Evolutionary conservation across 75 land plant species (phyloP).

Genomic region (Pinus taeda): DNA sequence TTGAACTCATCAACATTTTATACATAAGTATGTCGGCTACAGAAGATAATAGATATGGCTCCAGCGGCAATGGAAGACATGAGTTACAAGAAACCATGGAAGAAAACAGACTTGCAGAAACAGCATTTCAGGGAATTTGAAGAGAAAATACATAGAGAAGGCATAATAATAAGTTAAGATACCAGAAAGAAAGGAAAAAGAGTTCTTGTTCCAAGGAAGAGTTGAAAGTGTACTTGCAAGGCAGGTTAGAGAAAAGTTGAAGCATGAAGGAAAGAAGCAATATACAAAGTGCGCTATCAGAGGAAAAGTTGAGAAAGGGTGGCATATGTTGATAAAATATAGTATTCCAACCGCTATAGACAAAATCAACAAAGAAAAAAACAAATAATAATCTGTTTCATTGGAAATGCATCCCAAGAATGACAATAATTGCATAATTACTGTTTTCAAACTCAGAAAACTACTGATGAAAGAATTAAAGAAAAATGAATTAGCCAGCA

Average conservation of each 20-base stretch:
- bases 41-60: neutral
- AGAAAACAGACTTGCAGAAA: neutral
- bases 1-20: neutral
- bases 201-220: neutral
- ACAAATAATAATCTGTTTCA: too few species aligned
- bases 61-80: neutral
- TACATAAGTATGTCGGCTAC: too few species aligned
- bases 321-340: too few species aligned
- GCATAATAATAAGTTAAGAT: neutral
- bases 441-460: too few species aligned
- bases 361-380: too few species aligned
- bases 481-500: too few species aligned
- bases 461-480: too few species aligned
- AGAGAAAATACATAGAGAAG: neutral
- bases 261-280: neutral
- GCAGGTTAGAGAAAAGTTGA: neutral
- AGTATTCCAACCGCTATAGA: too few species aligned
- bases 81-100: neutral
- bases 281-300: too few species aligned
- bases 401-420: too few species aligned
- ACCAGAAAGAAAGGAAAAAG: neutral
- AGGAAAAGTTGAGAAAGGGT: too few species aligned
- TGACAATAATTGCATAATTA: too few species aligned
- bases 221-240: neutral
- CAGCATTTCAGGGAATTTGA: neutral